phyloP scores from a whole-genome alignment of 805 yeast species.

The Myxozyma mucilagina region DNA sequence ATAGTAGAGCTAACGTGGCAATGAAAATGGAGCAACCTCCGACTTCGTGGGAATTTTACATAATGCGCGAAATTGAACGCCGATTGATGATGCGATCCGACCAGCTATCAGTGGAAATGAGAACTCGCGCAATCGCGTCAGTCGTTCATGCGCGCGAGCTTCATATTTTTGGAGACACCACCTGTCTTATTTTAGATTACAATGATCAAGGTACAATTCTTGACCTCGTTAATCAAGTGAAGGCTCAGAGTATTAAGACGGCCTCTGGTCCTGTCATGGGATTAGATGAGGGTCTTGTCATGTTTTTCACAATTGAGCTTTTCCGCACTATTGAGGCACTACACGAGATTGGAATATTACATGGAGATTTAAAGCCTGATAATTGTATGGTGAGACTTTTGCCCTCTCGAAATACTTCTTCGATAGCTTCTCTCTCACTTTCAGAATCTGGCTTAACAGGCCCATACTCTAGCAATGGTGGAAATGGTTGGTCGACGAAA shows the following conservation, averaged over 20 bases:
- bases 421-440: conserved; percentile 23
- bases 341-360: conserved; percentile 69
- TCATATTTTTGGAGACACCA: conserved; percentile 63
- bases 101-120: conserved; percentile 7
- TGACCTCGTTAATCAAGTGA: conserved; percentile 60
- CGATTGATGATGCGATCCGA: conserved; percentile 38
- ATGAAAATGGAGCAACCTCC: conserved; percentile 72
- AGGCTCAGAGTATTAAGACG: conserved; percentile 33
- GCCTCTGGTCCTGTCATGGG: conserved; percentile 29
- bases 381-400: conserved; percentile 74
- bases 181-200: conserved; percentile 65
- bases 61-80: conserved; percentile 57
- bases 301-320: conserved; percentile 66
- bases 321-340: conserved; percentile 58
- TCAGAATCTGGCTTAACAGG: conserved; percentile 1
- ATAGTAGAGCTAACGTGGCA: conserved; percentile 55
- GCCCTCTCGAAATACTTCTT: conserved; percentile 23
- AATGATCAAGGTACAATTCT: conserved; percentile 69
- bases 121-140: conserved; percentile 39
- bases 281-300: conserved; percentile 60
- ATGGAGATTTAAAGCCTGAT: conserved; percentile 84
- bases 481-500: conserved; percentile 51
- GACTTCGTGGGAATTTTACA: conserved; percentile 78
- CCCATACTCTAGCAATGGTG: conserved; percentile 42
- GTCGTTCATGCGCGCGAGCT: conserved; percentile 55